phyloP scores from a whole-genome alignment of 495 filamentous ascomycete genomes.

The Aspergillus asperescens region DNA sequence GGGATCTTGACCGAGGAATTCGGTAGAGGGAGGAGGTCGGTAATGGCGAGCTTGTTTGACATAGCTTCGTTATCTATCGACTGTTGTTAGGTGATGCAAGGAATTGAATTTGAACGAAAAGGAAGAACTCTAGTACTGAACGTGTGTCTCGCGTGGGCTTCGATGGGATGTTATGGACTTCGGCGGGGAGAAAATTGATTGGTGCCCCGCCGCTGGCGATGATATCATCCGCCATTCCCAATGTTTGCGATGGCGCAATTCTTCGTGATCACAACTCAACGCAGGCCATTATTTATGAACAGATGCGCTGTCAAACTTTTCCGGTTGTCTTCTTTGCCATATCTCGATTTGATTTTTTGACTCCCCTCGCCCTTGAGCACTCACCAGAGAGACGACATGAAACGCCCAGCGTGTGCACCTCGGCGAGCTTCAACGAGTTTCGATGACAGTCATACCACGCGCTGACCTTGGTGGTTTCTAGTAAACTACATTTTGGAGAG shows the following conservation, averaged over 20 bases:
- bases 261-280: background rate
- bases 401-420: background rate
- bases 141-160: constrained; percentile 5
- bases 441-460: background rate
- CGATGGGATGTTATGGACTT: constrained; percentile 3
- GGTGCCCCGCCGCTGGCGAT: constrained; percentile 21
- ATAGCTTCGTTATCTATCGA: constrained; percentile 12
- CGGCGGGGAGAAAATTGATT: constrained; percentile 7
- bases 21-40: constrained; percentile 50
- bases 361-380: background rate
- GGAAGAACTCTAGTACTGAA: background rate
- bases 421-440: background rate
- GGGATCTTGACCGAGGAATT: constrained; percentile 54
- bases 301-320: background rate
- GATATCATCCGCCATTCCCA: constrained; percentile 21
- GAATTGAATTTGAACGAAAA: background rate
- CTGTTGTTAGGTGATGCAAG: background rate
- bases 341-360: background rate
- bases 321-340: background rate
- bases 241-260: constrained; percentile 12
- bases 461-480: background rate
- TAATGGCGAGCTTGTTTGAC: constrained; percentile 43
- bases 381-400: background rate
- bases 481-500: background rate
- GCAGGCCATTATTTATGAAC: background rate